Percentiles rank a stretch among this genome's conserved stretches.
These are phyloP conservation scores for Claviceps sp. DNA, from an alignment of 2,329 filamentous ascomycete genomes.

Conservation along the genomic window DNA sequence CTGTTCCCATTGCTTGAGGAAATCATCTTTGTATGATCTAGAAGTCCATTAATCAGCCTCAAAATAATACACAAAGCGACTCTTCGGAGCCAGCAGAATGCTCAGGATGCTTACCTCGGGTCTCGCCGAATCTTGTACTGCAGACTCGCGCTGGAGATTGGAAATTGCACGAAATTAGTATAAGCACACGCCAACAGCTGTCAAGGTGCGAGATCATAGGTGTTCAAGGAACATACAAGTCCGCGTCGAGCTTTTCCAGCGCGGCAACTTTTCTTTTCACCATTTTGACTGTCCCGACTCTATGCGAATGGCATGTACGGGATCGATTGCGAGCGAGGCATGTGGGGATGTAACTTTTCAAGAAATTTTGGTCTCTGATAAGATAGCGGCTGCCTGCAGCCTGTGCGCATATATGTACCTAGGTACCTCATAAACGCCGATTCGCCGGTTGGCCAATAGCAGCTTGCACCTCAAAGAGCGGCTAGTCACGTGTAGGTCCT, in stretches of 20 bases:
- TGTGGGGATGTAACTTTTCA: slow-evolving; percentile 1
- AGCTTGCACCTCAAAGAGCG: too few species aligned
- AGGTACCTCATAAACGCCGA: too few species aligned
- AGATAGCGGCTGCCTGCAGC: background rate
- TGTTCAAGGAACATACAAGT: slow-evolving; percentile 42
- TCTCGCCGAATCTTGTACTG: slow-evolving; percentile 87
- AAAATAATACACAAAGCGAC: too few species aligned
- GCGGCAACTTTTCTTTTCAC: slow-evolving; percentile 83
- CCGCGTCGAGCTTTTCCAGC: slow-evolving; percentile 89
- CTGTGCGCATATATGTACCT: too few species aligned
- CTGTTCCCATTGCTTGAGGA: slow-evolving; percentile 75
- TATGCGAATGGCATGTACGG: background rate
- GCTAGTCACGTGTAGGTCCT: too few species aligned
- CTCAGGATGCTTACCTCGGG: slow-evolving; percentile 44
- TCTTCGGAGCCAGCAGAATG: slow-evolving; percentile 1
- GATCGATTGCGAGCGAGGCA: too few species aligned
- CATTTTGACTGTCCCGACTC: slow-evolving; percentile 31
- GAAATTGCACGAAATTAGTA: background rate
- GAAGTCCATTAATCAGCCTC: background rate
- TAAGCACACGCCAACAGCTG: background rate
- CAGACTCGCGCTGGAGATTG: slow-evolving; percentile 51
- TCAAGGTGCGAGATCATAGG: background rate
- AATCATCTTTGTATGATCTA: slow-evolving; percentile 82
- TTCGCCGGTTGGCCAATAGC: too few species aligned
- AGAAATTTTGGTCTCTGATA: slow-evolving; percentile 2